Conservation (phyloP, 2,329 filamentous ascomycete species). For the Dactylellina haptotyla region DNA sequence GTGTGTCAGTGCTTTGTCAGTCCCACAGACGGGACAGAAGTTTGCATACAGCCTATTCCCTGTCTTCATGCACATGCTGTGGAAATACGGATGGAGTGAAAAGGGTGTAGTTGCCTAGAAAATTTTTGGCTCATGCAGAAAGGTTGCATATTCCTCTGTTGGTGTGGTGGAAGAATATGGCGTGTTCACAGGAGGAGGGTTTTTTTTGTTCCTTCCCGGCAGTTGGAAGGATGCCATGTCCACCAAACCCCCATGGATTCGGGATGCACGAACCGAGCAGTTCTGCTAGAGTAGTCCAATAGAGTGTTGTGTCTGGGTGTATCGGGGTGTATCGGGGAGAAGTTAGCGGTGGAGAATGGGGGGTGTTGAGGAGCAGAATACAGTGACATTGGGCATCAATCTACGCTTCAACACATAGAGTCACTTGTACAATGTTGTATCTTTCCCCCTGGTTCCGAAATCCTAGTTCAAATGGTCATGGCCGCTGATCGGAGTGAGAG, state of each 20-base stretch:
- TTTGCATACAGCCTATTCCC: conserved; percentile 32
- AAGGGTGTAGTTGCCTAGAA: conserved; percentile 44
- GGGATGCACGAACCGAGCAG: conserved; percentile 25
- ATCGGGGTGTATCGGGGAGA: background rate
- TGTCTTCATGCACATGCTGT: conserved; percentile 17
- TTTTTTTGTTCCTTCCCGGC: conserved; percentile 31
- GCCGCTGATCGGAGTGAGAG: conserved; percentile 2
- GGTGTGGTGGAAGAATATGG: conserved; percentile 1
- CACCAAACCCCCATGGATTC: conserved; percentile 21
- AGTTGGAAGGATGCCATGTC: conserved; percentile 46
- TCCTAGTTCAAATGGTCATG: background rate
- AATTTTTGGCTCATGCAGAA: conserved; percentile 24
- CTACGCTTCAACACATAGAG: conserved; percentile 8
- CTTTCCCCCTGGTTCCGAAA: conserved; percentile 1
- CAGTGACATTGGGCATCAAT: background rate
- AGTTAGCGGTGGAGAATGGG: background rate
- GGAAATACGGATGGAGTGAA: conserved; percentile 7
- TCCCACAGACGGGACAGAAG: conserved; percentile 28
- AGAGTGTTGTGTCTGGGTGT: conserved; percentile 11
- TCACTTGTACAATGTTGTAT: conserved; percentile 29
- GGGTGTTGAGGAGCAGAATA: conserved; percentile 2
- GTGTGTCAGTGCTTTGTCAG: conserved; percentile 17
- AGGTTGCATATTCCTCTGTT: conserved; percentile 24
- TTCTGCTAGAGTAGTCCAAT: conserved; percentile 18
- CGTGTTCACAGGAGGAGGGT: background rate